Base-by-base conservation (phyloP, 208 protist genomes). In the Acanthamoeba lenticulata region DNA sequence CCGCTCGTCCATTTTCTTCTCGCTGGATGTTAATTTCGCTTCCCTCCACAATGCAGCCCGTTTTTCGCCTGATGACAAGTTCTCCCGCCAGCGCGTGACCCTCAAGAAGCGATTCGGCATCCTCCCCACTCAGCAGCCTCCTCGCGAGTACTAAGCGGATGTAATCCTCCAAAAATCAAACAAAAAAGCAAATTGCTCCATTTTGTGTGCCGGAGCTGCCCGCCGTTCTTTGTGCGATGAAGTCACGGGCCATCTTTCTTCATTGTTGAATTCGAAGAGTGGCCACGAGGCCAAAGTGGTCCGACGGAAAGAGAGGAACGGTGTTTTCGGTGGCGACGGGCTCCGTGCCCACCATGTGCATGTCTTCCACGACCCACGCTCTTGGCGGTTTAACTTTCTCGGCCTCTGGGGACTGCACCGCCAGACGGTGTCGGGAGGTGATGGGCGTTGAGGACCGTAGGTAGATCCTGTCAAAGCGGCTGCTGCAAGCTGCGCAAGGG, bases 31-130 rank as follows among this genome's bases (percentile, higher is more conserved):
- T 69, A n/a, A 69, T 34, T 11, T 60, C 15, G 52, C 21, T 60
- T n/a, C n/a, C n/a, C n/a, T n/a, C n/a, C n/a, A n/a, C 4, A 7
- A 4, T 49, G 86, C 92, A 97, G 97, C 98, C 38, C 97, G 98
- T 47, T 98, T 98, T 95, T 98, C 97, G 40, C 97, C 97, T 27
- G 98, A 98, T 95, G 98, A 98, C 94, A 98, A 98, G 95, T 98
- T 96, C 79, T 98, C 97, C 49, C 94, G 95, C 69, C 96, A 98
- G 44, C 95, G 98, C 47, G 69, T 98, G 72, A 97, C 94, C n/a
- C 94, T 98, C 88, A 98, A 98, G 96, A 96, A 96, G 94, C 97
- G 98, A 62, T 98, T 98, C 93, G 90, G 94, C 90, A 36, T 98
- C n/a, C 97, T 98, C 67, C 97, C 96, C 9, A 98, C 96, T 40